Evolutionary conservation across 2,329 filamentous ascomycete species (phyloP), one percentile per base, ranked within the genome.

Genomic region (Epichloe festucae): DNA sequence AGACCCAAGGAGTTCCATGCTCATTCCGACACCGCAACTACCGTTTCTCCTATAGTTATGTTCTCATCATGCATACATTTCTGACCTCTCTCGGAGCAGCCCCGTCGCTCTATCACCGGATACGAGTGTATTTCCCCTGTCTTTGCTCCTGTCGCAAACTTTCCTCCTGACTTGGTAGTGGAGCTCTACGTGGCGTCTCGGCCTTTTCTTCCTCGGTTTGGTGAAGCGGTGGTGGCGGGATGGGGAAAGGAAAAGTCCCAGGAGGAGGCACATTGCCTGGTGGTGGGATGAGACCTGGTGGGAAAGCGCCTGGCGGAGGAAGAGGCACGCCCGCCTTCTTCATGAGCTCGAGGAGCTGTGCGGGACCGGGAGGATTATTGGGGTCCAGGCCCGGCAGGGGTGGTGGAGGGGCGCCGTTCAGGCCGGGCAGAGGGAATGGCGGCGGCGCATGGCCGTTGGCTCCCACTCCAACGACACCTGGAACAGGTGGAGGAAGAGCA

Each of bases 131-230:
- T 56, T 82, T 74, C 3, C 80, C 80, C 50, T 73, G 73, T 52
- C 77, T 77, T 73, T 91, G 88, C 67, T 91, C 87, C 65, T 84
- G 80, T 58, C 83, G 79, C 59, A 94, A 68, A 59, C 86, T 90
- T 64, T 93, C 89, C 62, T 87, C 81, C 67, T 94, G 89, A 63
- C 87, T 90, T 0, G 89, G 89, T 43, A 95, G 68, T 8, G 87
- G 88, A 5, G 78, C 87, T 54, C 85, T 75, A 17, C 81, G 70
- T 5, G 68, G 64, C 21, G 60, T 64, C 12, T 65, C 67, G 59
- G 65, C 60, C 52, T 67, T 62, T 53, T 66, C 62, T 49, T 53
- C 63, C 5, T 62, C 59, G 40, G 55, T 56, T 17, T 66, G 63
- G 19, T 70, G 67, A 56, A 72, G 63, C 51, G 58, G 70, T 56